phyloP scores from a whole-genome alignment of 768 basidiomycete genomes.

The Termitomyces sp. region DNA sequence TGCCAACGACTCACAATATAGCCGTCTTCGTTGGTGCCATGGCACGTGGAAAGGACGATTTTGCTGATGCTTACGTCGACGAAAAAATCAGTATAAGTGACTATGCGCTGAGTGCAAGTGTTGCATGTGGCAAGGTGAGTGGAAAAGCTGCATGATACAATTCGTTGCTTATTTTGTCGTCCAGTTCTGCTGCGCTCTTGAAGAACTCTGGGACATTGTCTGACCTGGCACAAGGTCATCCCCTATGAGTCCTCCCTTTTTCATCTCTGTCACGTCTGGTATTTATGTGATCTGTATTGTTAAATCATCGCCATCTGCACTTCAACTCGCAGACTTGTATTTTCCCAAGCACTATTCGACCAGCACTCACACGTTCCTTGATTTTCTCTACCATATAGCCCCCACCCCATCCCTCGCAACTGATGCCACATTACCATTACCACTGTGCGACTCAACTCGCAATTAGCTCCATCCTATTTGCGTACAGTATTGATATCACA shows the following conservation, averaged over 20 bases:
- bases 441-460: conserved; percentile 32
- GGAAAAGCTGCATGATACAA: background rate
- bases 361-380: background rate
- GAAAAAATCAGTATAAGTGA: conserved; percentile 96
- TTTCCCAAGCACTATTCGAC: conserved; percentile 11
- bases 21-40: conserved; percentile 98
- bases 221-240: conserved; percentile 27
- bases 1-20: conserved; percentile 84
- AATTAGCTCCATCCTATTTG: conserved; percentile 13
- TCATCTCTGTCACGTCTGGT: conserved; percentile 3
- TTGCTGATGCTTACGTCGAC: conserved; percentile 92
- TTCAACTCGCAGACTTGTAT: conserved; percentile 39
- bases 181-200: conserved; percentile 86
- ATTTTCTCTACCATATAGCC: background rate
- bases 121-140: conserved; percentile 91
- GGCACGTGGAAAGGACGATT: conserved; percentile 95
- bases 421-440: background rate
- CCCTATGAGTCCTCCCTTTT: background rate
- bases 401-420: background rate
- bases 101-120: conserved; percentile 87
- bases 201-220: conserved; percentile 94
- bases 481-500: background rate
- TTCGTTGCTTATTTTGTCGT: background rate
- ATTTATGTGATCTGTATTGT: conserved; percentile 16
- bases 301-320: conserved; percentile 33